These are phyloP conservation scores for Coemansia sp. DNA, from an alignment of 192 early-diverging fungal species.

Conservation along the genomic window DNA sequence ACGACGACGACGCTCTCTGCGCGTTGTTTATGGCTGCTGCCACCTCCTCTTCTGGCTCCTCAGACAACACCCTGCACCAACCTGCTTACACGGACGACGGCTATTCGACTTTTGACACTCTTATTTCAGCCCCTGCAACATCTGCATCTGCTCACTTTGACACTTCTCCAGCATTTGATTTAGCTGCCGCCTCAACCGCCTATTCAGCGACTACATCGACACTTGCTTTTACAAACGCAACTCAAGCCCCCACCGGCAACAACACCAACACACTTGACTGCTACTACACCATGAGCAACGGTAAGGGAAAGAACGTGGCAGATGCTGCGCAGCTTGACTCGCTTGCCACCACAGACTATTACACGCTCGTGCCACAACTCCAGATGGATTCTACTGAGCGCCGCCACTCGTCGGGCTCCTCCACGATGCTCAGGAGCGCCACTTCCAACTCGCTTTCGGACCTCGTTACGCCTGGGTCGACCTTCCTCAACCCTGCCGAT, in stretches of 20 bases:
- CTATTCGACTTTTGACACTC: slow-evolving; percentile 22
- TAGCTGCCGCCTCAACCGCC: background rate
- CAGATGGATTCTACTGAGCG: slow-evolving; percentile 5
- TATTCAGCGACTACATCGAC: slow-evolving; percentile 1
- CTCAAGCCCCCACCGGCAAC: slow-evolving; percentile 9
- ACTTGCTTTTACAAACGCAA: slow-evolving; percentile 4
- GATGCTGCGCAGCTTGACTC: slow-evolving; percentile 24
- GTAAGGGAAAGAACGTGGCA: background rate
- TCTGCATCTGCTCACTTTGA: slow-evolving; percentile 4
- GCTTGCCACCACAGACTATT: slow-evolving; percentile 15
- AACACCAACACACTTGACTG: slow-evolving; percentile 4
- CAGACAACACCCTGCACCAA: slow-evolving; percentile 2
- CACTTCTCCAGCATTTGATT: slow-evolving; percentile 1
- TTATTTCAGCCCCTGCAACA: slow-evolving; percentile 1
- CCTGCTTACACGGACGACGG: slow-evolving; percentile 45
- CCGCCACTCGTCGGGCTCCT: background rate
- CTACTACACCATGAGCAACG: slow-evolving; percentile 1
- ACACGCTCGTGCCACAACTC: slow-evolving; percentile 17
- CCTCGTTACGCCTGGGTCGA: background rate
- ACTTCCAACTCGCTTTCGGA: slow-evolving; percentile 20
- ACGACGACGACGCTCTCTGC: slow-evolving; percentile 21
- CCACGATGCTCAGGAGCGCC: background rate
- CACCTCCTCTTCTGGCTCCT: background rate
- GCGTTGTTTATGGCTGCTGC: slow-evolving; percentile 28
- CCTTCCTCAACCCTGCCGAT: slow-evolving; percentile 10